Percentiles rank a stretch among this genome's conserved stretches.
These are phyloP conservation scores for Microdochium trichocladiopsis DNA, from an alignment of 2,329 filamentous ascomycete species.

Conservation along the genomic window DNA sequence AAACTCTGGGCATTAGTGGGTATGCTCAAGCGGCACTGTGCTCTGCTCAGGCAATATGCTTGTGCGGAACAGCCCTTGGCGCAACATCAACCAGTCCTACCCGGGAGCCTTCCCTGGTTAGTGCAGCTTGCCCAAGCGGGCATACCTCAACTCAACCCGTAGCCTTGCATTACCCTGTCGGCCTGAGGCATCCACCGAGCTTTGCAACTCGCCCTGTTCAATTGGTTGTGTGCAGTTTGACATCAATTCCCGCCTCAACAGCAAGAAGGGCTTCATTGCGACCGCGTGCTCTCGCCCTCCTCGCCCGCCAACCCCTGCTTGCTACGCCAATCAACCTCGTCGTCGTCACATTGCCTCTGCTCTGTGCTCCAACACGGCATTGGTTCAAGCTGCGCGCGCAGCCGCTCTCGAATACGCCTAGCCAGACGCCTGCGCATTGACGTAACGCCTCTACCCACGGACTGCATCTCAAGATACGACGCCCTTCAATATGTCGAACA, in stretches of 20 bases:
- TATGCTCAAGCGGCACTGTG: too few species aligned
- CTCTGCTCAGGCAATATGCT: too few species aligned
- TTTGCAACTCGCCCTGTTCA: not conserved
- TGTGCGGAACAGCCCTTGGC: too few species aligned
- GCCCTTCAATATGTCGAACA: conserved; percentile 30
- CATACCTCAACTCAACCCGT: not conserved
- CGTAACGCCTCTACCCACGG: not conserved
- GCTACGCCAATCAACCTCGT: not conserved
- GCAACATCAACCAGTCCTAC: not conserved
- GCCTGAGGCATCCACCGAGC: not conserved
- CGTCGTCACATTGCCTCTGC: not conserved
- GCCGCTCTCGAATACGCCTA: not conserved
- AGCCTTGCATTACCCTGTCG: not conserved
- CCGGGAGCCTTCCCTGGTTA: not conserved
- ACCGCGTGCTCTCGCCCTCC: not conserved
- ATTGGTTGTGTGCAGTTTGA: not conserved
- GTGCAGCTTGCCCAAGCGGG: not conserved
- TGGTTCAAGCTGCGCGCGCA: not conserved
- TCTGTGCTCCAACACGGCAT: not conserved
- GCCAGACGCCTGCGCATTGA: not conserved
- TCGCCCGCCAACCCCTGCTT: not conserved
- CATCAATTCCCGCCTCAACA: not conserved
- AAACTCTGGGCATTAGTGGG: too few species aligned
- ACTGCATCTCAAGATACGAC: not conserved
- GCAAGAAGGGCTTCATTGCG: not conserved